Evolutionary conservation across 331 rosid genomes (phyloP).

Genomic region (Acacia pycnantha): DNA sequence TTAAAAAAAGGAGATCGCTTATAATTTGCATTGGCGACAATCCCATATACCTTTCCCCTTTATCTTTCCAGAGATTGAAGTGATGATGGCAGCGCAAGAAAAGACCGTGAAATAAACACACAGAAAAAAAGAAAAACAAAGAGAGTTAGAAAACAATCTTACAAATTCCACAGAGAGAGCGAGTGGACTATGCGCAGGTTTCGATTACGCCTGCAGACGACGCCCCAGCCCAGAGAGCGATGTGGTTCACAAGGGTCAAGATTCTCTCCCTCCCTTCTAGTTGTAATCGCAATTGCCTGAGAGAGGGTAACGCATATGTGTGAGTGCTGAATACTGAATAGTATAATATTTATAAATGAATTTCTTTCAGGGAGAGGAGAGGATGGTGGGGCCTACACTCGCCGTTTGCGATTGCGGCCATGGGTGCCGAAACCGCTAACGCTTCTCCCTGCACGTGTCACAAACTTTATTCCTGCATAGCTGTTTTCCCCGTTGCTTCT

Average conservation of each 20-base stretch:
- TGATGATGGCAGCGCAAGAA: neutral
- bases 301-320: slow-evolving; percentile 18
- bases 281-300: slow-evolving; percentile 37
- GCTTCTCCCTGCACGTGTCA: slow-evolving; percentile 48
- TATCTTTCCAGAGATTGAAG: slow-evolving; percentile 13
- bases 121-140: neutral
- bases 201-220: slow-evolving; percentile 19
- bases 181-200: neutral
- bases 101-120: neutral
- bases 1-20: slow-evolving; percentile 24
- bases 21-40: slow-evolving; percentile 30
- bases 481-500: neutral
- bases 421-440: slow-evolving; percentile 30
- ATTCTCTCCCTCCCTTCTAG: slow-evolving; percentile 19
- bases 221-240: slow-evolving; percentile 20
- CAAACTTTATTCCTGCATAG: neutral
- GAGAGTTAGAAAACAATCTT: slow-evolving; percentile 32
- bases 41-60: slow-evolving; percentile 25
- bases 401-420: slow-evolving; percentile 51
- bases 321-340: slow-evolving; percentile 17
- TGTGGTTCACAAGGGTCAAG: neutral
- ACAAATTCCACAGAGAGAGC: slow-evolving; percentile 39
- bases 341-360: slow-evolving; percentile 30
- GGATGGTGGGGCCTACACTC: slow-evolving; percentile 38
- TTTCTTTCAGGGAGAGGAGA: neutral